Evolutionary conservation across 2,329 filamentous ascomycete species (phyloP).

Genomic region (Tolypocladium capitatum): DNA sequence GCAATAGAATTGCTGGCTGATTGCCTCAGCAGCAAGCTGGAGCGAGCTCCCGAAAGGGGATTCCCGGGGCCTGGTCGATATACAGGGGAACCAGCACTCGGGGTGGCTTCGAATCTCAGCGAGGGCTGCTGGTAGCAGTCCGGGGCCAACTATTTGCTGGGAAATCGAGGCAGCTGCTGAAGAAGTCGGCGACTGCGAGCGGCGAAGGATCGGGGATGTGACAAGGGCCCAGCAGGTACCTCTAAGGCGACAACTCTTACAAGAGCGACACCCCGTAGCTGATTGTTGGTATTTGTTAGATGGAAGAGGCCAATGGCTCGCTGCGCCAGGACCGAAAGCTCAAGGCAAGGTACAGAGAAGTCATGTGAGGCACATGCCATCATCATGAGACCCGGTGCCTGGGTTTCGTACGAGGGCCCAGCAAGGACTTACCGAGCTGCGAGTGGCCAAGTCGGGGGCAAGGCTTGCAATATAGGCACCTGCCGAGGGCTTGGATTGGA

Average conservation of each 20-base stretch:
- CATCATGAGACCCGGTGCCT: neutral
- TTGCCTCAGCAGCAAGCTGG: neutral
- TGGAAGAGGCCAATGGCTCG: neutral
- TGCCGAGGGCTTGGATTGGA: neutral
- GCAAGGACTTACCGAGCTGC: neutral
- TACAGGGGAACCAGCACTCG: neutral
- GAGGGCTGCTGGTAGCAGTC: neutral
- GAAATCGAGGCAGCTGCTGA: neutral
- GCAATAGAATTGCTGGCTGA: neutral
- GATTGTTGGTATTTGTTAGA: neutral
- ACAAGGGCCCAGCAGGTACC: neutral
- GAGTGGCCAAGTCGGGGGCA: neutral
- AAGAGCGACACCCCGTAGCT: neutral
- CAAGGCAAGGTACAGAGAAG: neutral
- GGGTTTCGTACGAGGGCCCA: neutral
- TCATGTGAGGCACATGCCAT: neutral
- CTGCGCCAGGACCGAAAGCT: neutral
- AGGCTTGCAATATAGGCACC: neutral
- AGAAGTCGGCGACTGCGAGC: neutral
- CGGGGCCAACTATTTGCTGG: neutral
- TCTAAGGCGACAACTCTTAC: neutral
- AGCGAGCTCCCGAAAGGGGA: neutral
- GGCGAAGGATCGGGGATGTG: neutral
- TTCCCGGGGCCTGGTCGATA: neutral
- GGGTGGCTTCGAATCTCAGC: neutral